Evolutionary conservation across 768 basidiomycete species (phyloP), one percentile per base, ranked within the genome.

Genomic region (Leccinum variicolor): DNA sequence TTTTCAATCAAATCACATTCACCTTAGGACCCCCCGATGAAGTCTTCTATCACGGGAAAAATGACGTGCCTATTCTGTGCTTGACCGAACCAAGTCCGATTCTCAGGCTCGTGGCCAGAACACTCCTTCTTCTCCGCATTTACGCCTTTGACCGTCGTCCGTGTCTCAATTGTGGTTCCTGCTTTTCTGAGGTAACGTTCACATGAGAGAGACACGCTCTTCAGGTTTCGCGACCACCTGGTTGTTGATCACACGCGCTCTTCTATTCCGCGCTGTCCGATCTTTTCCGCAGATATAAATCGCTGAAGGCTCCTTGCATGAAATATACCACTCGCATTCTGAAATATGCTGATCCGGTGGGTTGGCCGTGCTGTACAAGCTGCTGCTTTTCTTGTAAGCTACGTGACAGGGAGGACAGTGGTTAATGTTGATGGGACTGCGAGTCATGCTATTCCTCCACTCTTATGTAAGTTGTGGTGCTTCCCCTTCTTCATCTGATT

Each of bases 361-460:
- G 19, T 65, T 15, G 4, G 1, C 34, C 43, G 29, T n/a, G 13
- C 28, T 31, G 25, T 69, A 29, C 53, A 54, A 15, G 48, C 36
- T 28, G 21, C 10, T 14, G 23, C 23, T 36, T 3, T 54, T 48
- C 46, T 67, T 25, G 50, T 52, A 5, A 47, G 52, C 25, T 49
- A 9, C 21, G 59, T 14, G 15, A 41, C 53, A 13, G 59, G 62
- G 25, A 53, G 46, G 3, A 69, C 67, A 17, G 77, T 76, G 21
- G 74, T 83, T 4, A 74, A 64, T 10, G 74, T 84, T 29, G 74
- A 72, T 63, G 75, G 73, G 21, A 77, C 76, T 0, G 79, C 81
- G 0, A 81, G 80, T 56, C 84, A 84, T 68, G 54, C 74, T 1
- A 80, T 84, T 36, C 83, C 83, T 6, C 75, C 76, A 1, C 77